A percentile compares a stretch with the other conserved stretches of the same genome.
Conservation (phyloP, 2,329 filamentous ascomycete species). For the Fusarium beomiforme region DNA sequence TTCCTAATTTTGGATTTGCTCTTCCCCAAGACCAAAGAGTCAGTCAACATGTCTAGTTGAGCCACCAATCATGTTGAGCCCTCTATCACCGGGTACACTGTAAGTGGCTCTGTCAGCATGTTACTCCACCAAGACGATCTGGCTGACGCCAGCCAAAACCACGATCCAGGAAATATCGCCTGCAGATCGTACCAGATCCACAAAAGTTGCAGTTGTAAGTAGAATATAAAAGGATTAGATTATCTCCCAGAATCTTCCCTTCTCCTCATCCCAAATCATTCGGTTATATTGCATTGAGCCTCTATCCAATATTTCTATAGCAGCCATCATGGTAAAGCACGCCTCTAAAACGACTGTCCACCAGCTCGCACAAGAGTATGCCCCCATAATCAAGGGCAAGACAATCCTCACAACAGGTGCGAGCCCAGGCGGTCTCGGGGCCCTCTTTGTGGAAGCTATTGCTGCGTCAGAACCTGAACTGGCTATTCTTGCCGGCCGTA, state of each 20-base stretch:
- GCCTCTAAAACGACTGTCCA: background rate
- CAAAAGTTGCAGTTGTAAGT: too few relatives aligned
- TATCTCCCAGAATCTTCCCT: background rate
- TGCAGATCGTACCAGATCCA: background rate
- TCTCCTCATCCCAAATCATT: background rate
- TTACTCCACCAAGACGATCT: background rate
- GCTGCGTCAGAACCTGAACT: background rate
- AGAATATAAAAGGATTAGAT: background rate
- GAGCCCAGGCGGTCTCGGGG: slow-evolving; percentile 9
- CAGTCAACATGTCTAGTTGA: too few relatives aligned
- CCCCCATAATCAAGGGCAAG: slow-evolving; percentile 1
- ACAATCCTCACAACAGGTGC: slow-evolving; percentile 8
- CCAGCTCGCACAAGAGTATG: slow-evolving; percentile 6
- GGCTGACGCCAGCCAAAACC: slow-evolving; percentile 7
- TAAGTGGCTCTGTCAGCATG: background rate
- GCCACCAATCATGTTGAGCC: background rate
- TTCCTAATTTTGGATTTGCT: too few relatives aligned
- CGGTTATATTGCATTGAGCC: background rate
- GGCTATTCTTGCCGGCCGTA: slow-evolving; percentile 4
- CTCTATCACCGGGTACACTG: too few relatives aligned
- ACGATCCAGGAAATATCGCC: background rate
- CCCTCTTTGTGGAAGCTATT: background rate
- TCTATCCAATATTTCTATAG: background rate
- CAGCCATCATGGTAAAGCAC: background rate
- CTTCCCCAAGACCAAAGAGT: background rate